Base-by-base conservation (phyloP, 2,329 filamentous ascomycete genomes). In the Tympanopsis confertula region DNA sequence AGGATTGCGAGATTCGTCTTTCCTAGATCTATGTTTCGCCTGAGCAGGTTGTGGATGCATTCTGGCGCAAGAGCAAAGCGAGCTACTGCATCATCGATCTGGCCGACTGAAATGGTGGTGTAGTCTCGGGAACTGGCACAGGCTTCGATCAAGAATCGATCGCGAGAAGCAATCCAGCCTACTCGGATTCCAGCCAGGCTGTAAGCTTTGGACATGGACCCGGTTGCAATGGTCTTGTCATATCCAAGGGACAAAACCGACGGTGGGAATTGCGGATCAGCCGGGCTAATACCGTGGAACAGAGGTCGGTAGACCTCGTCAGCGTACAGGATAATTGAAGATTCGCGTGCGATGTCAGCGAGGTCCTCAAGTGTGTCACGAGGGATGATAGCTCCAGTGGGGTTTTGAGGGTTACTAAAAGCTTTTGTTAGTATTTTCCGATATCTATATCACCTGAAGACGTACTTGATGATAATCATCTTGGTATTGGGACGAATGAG, bases 261-360 rank as follows among this genome's bases (percentile, higher is more conserved):
- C 0, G 82, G 79, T 2, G 73, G 82, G 39, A 71, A 71, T 15
- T 69, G 66, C 3, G 58, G 47, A 40, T 71, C 65, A 20, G 66
- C 54, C 0, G 71, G 69, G n/a, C 26, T 35, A 3, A 60, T 47
- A 38, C 71, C 71, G 56, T 93, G 85, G 62, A 87, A 93, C 3
- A 94, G 64, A 0, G 86, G 87, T 1, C 83, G 71, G 56, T 89
- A 94, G 18, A 91, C 86, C 59, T 94, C 86, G 50, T 93, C 85
- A 5, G 72, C 73, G 41, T 89, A 64, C 38, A 94, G 62, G 36
- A 71, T 74, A 39, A 91, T 78, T 38, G 69, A 65, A 26, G 74
- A 69, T 26, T 71, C 60, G 38, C 66, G 61, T 3, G 84, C 83
- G 39, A 88, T 58, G 3, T 71, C 63, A 26, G 85, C 62, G 43